phyloP scores from a whole-genome alignment of 73 alveolate genomes.

The Symbiodinium natans region DNA sequence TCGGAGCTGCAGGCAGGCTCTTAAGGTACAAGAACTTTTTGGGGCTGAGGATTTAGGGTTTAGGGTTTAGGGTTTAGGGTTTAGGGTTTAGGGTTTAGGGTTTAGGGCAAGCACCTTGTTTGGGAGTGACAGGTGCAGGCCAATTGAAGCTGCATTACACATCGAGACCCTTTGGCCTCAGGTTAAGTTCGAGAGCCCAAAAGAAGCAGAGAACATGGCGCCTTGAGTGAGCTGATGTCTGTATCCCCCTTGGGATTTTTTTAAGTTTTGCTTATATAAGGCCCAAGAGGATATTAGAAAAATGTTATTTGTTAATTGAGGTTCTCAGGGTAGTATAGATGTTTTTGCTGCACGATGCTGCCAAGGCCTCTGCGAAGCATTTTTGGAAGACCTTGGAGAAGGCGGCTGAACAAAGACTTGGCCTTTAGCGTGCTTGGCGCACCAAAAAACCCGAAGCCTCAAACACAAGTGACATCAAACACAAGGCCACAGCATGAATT shows the following conservation, averaged over 20 bases:
- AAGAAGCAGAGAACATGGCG: not conserved
- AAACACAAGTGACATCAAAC: not conserved
- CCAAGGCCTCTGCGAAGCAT: slow-evolving; percentile 77
- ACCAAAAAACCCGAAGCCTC: not conserved
- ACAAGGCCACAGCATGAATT: not conserved
- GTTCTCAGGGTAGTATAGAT: no score
- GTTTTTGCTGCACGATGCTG: no score
- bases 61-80: not conserved
- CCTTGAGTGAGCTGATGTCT: not conserved
- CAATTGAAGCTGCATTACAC: no score
- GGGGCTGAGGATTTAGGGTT: not conserved
- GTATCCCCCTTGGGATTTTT: no score
- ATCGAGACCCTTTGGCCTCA: no score
- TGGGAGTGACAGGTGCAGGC: no score
- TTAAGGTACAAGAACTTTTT: not conserved
- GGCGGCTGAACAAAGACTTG: not conserved
- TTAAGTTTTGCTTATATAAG: no score
- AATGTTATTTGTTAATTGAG: no score
- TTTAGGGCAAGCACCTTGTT: no score
- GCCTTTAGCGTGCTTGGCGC: not conserved
- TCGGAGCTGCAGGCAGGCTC: no score
- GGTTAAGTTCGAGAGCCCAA: not conserved
- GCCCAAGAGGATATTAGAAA: no score
- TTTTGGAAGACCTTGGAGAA: slow-evolving; percentile 42
- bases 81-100: no score